These are phyloP conservation scores for Globisporangium takayamanum DNA, from an alignment of 352 stramenopile species.

Conservation along the genomic window DNA sequence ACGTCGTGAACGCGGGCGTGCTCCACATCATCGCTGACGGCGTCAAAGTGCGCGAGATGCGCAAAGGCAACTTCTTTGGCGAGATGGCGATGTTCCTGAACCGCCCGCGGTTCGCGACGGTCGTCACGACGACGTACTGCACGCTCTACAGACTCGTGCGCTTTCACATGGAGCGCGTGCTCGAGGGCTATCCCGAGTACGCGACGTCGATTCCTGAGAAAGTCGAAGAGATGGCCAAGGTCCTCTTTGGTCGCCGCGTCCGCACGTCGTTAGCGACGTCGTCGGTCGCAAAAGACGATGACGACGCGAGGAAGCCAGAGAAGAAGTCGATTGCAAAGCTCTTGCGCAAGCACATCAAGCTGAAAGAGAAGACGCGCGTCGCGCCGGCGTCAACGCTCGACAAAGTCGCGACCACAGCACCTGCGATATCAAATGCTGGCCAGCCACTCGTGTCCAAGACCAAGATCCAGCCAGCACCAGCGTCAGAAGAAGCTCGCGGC, in stretches of 20 bases:
- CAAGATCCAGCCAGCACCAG: not conserved
- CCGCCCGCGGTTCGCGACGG: conserved; percentile 49
- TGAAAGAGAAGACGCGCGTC: conserved; percentile 28
- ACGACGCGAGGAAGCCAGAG: conserved; percentile 5
- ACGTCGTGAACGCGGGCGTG: conserved; percentile 58
- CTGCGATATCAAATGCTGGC: not conserved
- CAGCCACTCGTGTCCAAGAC: not conserved
- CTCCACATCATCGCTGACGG: conserved; percentile 50
- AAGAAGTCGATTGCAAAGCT: conserved; percentile 40
- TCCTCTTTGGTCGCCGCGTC: conserved; percentile 19
- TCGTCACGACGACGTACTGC: conserved; percentile 59
- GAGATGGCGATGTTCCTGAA: conserved; percentile 61
- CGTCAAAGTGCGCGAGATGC: conserved; percentile 59
- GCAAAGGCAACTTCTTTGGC: conserved; percentile 61
- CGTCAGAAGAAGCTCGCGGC: too few relatives aligned
- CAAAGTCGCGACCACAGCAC: not conserved
- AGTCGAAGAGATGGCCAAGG: conserved; percentile 33
- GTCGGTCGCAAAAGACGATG: not conserved
- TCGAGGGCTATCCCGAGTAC: conserved; percentile 44
- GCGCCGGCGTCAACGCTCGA: conserved; percentile 12
- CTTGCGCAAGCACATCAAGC: conserved; percentile 43
- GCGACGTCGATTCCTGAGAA: conserved; percentile 34
- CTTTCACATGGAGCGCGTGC: conserved; percentile 39
- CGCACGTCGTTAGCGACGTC: not conserved
- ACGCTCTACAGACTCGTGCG: conserved; percentile 51